Base-by-base conservation (phyloP, 2,329 filamentous ascomycete species). In the Shiraia bambusicola region DNA sequence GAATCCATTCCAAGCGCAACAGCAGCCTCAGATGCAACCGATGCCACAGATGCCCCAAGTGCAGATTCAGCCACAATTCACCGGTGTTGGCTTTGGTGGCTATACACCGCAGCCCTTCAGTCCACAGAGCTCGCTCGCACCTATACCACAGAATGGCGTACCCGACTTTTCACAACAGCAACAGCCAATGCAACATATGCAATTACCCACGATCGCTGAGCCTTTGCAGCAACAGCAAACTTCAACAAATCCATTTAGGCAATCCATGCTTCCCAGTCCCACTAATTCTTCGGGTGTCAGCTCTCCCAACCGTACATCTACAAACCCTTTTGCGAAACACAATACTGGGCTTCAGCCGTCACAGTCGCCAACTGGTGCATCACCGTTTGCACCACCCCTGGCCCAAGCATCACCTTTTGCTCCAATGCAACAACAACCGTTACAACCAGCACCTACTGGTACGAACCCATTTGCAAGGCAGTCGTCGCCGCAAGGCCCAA, bases 1-100 rank as follows among this genome's bases (percentile, higher is more conserved):
- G 94, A 47, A 97, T 95, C 63, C 93, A 92, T 73, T 96, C 95
- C 70, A 92, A 86, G 61, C 91, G 89, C 5, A 95, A 31, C 56
- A 51, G 24, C 54, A 53, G 30, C 35, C 27, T 14, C 38, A 35
- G 26, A 28, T 19, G 26, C 38, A n/a, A 41, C 38, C 30, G 27
- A 34, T 35, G 43, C 69, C 69, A 39, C 65, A 67, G 33, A 72
- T 72, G 45, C 69, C 69, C 34, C 63, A 65, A 39, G 52, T 63
- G 28, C 76, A 76, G 25, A 56, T 83, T 40, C 83, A 83, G 54
- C 67, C 76, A 12, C 78, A 79, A 34, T 80, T 81, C 45, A 86
- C 88, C 0, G 89, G 88, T 2, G 83, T 86, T 44, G 88, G 88
- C 0, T 95, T 95, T 63, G 89, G 88, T 28, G 88, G 88, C 2